Conservation (phyloP, 306 rosid genomes). For the Psophocarpus tetragonolobus region DNA sequence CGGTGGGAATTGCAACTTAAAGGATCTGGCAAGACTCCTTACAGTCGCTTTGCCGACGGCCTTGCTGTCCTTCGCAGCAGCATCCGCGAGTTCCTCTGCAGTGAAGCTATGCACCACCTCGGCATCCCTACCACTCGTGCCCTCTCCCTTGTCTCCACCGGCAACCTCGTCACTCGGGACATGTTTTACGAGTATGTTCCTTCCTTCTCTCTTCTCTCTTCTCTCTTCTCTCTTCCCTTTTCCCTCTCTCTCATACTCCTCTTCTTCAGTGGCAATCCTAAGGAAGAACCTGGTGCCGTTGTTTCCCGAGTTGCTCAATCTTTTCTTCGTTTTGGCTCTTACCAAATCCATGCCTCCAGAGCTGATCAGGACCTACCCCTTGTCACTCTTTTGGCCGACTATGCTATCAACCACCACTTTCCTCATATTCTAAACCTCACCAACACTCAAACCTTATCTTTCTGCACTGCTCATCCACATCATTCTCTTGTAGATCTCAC, state of each 20-base stretch:
- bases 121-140: conserved; percentile 98
- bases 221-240: conserved; percentile 12
- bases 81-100: conserved; percentile 93
- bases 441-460: conserved; percentile 82
- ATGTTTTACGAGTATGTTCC: conserved; percentile 97
- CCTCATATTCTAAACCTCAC: conserved; percentile 89
- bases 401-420: conserved; percentile 83
- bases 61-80: conserved; percentile 99
- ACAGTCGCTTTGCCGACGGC: conserved; percentile 97
- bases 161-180: conserved; percentile 83
- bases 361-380: conserved; percentile 73
- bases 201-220: background rate
- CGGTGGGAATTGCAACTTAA: conserved; percentile 98
- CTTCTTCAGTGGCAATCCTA: conserved; percentile 94
- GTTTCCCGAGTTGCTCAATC: conserved; percentile 92
- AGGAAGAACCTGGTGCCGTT: conserved; percentile 96
- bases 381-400: conserved; percentile 85
- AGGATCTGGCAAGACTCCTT: conserved; percentile 98
- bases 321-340: conserved; percentile 96
- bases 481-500: conserved; percentile 90
- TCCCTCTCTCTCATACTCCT: conserved; percentile 26
- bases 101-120: conserved; percentile 96
- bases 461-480: conserved; percentile 74
- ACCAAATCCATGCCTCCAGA: conserved; percentile 87
- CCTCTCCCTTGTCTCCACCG: conserved; percentile 86